A percentile compares a stretch with the other conserved stretches of the same genome.
phyloP scores from a whole-genome alignment of 352 stramenopile species.

The Phytophthora syringae region DNA sequence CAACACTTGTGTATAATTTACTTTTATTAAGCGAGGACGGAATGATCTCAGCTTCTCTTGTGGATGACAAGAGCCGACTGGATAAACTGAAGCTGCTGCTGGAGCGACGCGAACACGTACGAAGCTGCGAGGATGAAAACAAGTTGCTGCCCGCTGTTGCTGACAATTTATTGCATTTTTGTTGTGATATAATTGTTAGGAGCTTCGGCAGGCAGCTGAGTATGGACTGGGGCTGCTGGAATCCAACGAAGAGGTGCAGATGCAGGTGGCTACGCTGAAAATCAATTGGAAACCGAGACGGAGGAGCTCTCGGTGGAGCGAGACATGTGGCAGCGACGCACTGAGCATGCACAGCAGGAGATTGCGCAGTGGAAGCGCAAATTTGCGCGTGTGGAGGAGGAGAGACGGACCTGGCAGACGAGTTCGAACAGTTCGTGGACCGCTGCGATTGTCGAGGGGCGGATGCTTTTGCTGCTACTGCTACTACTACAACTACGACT shows the following conservation, averaged over 20 bases:
- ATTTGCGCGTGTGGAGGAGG: conserved; percentile 63
- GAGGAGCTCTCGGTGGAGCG: conserved; percentile 70
- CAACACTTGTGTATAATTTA: conserved; percentile 5
- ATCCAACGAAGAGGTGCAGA: conserved; percentile 76
- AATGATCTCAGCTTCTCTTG: conserved; percentile 41
- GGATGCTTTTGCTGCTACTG: conserved; percentile 1
- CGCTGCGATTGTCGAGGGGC: conserved; percentile 45
- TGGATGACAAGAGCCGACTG: conserved; percentile 62
- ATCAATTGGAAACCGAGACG: conserved; percentile 76
- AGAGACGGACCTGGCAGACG: conserved; percentile 57
- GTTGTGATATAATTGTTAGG: conserved; percentile 43
- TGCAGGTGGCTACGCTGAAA: conserved; percentile 71
- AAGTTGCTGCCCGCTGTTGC: background rate
- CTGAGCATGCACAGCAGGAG: conserved; percentile 68
- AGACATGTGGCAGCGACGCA: conserved; percentile 64
- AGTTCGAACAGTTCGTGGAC: conserved; percentile 62
- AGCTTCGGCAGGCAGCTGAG: conserved; percentile 75
- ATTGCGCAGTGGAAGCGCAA: conserved; percentile 76
- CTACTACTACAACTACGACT: background rate
- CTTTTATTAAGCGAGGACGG: conserved; percentile 59
- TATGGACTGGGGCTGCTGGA: conserved; percentile 82
- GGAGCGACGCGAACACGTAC: conserved; percentile 53
- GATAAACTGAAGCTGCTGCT: conserved; percentile 53
- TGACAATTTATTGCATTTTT: conserved; percentile 11
- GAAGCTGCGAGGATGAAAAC: background rate